Evolutionary conservation across 2,329 filamentous ascomycete genomes (phyloP).

Genomic region (Cercospora janseana): DNA sequence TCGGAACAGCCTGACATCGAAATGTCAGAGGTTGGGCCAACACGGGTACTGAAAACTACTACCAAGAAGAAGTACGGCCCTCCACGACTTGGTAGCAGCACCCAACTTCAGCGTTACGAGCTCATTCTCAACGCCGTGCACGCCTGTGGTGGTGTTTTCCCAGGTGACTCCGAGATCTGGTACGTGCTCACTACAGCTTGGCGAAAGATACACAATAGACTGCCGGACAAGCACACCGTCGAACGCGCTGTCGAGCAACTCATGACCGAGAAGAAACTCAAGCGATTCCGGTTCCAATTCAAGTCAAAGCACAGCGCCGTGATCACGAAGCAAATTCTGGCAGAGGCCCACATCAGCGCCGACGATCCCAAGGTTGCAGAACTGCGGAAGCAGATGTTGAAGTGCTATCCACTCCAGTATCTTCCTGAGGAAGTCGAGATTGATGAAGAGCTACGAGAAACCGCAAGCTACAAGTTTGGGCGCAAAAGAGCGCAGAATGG

Average conservation of each 20-base stretch:
- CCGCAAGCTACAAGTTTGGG: slow-evolving; percentile 12
- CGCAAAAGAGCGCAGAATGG: slow-evolving; percentile 11
- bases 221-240: slow-evolving; percentile 55
- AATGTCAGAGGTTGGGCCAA: slow-evolving; percentile 1
- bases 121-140: slow-evolving; percentile 57
- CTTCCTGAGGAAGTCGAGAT: slow-evolving; percentile 46
- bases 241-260: slow-evolving; percentile 51
- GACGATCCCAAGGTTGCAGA: slow-evolving; percentile 48
- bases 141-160: slow-evolving; percentile 55
- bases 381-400: slow-evolving; percentile 52
- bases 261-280: slow-evolving; percentile 51
- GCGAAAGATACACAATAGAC: slow-evolving; percentile 46
- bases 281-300: slow-evolving; percentile 54
- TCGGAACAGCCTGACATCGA: slow-evolving; percentile 4
- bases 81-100: slow-evolving; percentile 6
- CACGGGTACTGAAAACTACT: slow-evolving; percentile 2
- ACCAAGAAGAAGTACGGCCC: slow-evolving; percentile 9
- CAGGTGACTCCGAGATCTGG: slow-evolving; percentile 55
- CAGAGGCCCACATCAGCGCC: slow-evolving; percentile 47
- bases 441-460: slow-evolving; percentile 31
- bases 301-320: slow-evolving; percentile 48
- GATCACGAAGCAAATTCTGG: slow-evolving; percentile 52
- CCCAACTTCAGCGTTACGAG: slow-evolving; percentile 41
- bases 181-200: slow-evolving; percentile 55
- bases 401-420: slow-evolving; percentile 44